A percentile compares a stretch with the other conserved stretches of the same genome.
phyloP scores from a whole-genome alignment of 306 rosid genomes.

The Ammopiptanthus mongolicus region DNA sequence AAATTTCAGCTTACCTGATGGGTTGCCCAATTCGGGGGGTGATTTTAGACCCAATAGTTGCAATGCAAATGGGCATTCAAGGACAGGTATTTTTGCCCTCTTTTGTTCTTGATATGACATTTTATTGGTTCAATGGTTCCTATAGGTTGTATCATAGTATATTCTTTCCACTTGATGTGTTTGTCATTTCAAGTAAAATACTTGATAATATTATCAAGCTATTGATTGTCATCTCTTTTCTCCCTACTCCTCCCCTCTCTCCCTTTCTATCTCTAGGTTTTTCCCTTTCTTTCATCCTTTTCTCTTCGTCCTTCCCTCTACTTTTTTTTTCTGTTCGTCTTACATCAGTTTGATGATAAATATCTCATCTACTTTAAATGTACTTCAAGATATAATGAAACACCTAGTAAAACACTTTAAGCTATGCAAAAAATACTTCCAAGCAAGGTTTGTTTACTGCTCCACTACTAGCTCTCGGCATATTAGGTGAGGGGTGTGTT shows the following conservation, averaged over 20 bases:
- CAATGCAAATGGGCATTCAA: slow-evolving; percentile 96
- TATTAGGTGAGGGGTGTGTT: too few relatives aligned
- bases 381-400: not conserved
- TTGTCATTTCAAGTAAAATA: not conserved
- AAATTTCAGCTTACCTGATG: slow-evolving; percentile 77
- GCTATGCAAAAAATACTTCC: not conserved
- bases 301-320: not conserved
- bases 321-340: not conserved
- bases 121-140: not conserved
- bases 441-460: not conserved
- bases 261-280: not conserved
- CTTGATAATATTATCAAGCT: not conserved
- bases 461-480: not conserved
- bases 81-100: slow-evolving; percentile 64
- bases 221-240: not conserved
- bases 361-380: not conserved
- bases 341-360: not conserved
- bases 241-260: not conserved
- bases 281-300: not conserved
- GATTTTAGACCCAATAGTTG: slow-evolving; percentile 87
- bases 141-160: not conserved
- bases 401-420: not conserved
- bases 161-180: not conserved
- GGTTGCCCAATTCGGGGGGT: slow-evolving; percentile 98
- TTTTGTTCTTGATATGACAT: slow-evolving; percentile 12